These are phyloP conservation scores for Musa itinerans DNA, from an alignment of 176 grass and related monocot species.

Conservation along the genomic window DNA sequence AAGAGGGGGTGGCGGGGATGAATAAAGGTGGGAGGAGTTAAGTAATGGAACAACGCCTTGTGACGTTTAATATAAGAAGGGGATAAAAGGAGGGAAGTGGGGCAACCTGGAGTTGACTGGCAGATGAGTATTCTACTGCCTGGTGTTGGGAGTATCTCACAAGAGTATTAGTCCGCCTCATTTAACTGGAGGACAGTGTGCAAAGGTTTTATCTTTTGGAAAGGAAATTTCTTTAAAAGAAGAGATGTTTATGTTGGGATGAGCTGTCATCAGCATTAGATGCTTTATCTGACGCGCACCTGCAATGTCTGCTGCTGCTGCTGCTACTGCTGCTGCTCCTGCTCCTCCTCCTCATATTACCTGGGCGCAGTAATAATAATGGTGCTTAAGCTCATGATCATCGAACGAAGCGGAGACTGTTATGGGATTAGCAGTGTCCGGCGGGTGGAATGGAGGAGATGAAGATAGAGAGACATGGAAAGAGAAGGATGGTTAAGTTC, in stretches of 20 bases:
- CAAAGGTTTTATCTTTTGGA: slow-evolving; percentile 21
- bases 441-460: neutral
- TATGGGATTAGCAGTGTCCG: neutral
- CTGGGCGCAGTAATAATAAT: neutral
- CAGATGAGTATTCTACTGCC: slow-evolving; percentile 9
- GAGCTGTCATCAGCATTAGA: slow-evolving; percentile 86
- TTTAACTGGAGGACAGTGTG: neutral
- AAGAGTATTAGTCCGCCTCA: neutral
- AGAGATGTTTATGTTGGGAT: slow-evolving; percentile 39
- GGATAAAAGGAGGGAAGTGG: neutral
- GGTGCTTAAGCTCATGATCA: too few relatives aligned
- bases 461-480: neutral
- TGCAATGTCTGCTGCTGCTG: slow-evolving; percentile 37
- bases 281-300: slow-evolving; percentile 56
- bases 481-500: too few relatives aligned
- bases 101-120: slow-evolving; percentile 25
- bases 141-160: neutral
- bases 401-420: too few relatives aligned
- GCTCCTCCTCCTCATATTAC: neutral
- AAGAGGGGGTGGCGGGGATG: neutral
- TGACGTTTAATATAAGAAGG: neutral
- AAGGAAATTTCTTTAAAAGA: slow-evolving; percentile 17
- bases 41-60: neutral
- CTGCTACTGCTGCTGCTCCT: neutral
- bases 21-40: neutral